Conservation (phyloP, 495 filamentous ascomycete genomes). For the Pseudevernia furfuracea region DNA sequence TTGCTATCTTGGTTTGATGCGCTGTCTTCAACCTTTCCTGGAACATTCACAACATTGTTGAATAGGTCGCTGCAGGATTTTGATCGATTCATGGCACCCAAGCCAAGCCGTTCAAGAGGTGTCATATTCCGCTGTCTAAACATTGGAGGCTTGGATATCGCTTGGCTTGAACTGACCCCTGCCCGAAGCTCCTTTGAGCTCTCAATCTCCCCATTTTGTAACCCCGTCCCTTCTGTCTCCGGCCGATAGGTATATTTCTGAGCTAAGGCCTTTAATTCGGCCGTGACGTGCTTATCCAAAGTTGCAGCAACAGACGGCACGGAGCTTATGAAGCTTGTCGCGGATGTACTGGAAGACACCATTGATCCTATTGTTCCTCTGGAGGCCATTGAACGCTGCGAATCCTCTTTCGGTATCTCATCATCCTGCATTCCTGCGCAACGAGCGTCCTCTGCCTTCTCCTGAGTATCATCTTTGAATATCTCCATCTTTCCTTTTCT, state of each 20-base stretch:
- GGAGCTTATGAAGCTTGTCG: slow-evolving; percentile 5
- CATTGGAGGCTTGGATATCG: slow-evolving; percentile 21
- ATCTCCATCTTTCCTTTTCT: slow-evolving; percentile 30
- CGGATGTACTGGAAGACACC: background rate
- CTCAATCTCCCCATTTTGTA: slow-evolving; percentile 7
- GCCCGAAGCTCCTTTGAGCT: background rate
- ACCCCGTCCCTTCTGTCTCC: slow-evolving; percentile 1
- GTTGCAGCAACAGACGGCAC: slow-evolving; percentile 39
- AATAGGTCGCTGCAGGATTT: slow-evolving; percentile 26
- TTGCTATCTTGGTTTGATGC: background rate
- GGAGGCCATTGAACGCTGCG: slow-evolving; percentile 14
- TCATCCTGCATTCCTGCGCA: slow-evolving; percentile 4
- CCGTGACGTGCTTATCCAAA: slow-evolving; percentile 82
- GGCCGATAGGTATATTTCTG: slow-evolving; percentile 19
- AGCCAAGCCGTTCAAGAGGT: slow-evolving; percentile 42
- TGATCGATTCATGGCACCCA: slow-evolving; percentile 40
- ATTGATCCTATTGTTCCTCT: slow-evolving; percentile 1
- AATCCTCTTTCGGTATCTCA: background rate
- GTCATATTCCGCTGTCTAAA: slow-evolving; percentile 34
- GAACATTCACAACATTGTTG: background rate
- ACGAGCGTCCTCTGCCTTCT: background rate
- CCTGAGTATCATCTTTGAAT: slow-evolving; percentile 16
- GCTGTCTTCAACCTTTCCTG: background rate
- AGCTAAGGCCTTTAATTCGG: slow-evolving; percentile 39
- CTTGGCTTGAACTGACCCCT: background rate